Evolutionary conservation across 1,284 basidiomycete species (phyloP), one percentile per base, ranked within the genome.

Genomic region (Pseudomicrostroma phylloplanum): DNA sequence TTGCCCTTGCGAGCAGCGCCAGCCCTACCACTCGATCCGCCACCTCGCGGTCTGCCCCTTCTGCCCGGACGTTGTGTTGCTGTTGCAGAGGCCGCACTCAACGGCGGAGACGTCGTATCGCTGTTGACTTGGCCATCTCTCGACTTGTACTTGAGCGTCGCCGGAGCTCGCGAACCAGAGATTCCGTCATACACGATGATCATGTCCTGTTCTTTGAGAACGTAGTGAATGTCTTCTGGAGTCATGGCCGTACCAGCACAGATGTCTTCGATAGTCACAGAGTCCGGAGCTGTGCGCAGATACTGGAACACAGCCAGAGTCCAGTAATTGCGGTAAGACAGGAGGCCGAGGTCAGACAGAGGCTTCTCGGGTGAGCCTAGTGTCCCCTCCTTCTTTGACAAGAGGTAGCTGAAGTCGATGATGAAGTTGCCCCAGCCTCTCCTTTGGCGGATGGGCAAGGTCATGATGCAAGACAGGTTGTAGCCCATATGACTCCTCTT

Each of bases 381-480:
- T 80, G 96, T 96, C 25, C 86, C 86, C 79, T 98, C 96, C 77
- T 96, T 96, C 83, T 91, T 94, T 1, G 93, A 96, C 69, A 98
- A 81, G 30, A 96, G 83, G 82, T 97, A 98, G 81, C 53, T 61
- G 46, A 63, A n/a, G 46, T 98, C 92, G 81, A 99, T 99, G 53
- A 98, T 84, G 39, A 96, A 83, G 77, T 91, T 91, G 61, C 96
- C 96, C 80, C 91, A 97, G 0, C 94, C 94, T 73, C 90, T 88
- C 42, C 96, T 88, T 80, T 99, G 96, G 79, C 97, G 90, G 80
- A 98, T 96, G 7, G 96, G 96, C 43, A 99, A 85, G 11, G 96
- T 96, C 66, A 98, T 83, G 81, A 99, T 97, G 84, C 96, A 99
- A 0, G 96, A 94, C 59, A 99, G 90, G 80, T 99, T 99, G 84